Evolutionary conservation across 2,329 filamentous ascomycete species (phyloP).

Genomic region (Tolypocladium ovalisporum): DNA sequence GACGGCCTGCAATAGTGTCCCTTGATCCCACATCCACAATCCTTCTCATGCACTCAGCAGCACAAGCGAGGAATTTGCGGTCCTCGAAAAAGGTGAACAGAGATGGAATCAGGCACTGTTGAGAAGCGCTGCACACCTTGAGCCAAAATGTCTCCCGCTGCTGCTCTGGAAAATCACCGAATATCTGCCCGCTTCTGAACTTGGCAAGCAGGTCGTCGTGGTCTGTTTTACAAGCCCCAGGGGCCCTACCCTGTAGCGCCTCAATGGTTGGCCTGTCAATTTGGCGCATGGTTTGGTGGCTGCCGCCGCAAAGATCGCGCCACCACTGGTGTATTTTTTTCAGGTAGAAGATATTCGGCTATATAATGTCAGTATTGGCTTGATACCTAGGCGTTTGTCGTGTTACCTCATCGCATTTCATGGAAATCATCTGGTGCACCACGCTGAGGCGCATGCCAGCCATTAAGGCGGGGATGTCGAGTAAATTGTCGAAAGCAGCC

Average conservation of each 20-base stretch:
- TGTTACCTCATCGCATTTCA: neutral
- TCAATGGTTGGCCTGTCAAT: too few relatives aligned
- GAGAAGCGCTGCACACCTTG: neutral
- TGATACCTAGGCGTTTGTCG: neutral
- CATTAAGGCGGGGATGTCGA: neutral
- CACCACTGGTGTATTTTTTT: neutral
- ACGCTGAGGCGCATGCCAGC: neutral
- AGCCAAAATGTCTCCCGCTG: neutral
- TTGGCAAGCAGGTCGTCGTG: neutral
- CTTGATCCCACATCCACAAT: neutral
- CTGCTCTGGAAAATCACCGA: neutral
- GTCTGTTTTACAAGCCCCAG: too few relatives aligned
- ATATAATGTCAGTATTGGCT: neutral
- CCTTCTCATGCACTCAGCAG: neutral
- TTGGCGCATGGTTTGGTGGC: neutral
- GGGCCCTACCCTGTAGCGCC: too few relatives aligned
- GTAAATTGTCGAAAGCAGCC: neutral
- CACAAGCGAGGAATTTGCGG: neutral
- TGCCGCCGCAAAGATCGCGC: neutral
- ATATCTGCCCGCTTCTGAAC: neutral
- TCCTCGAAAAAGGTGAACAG: neutral
- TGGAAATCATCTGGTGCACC: neutral
- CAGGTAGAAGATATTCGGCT: neutral
- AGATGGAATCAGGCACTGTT: neutral
- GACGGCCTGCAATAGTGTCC: neutral